Conservation (phyloP, 2,329 filamentous ascomycete genomes). For the Teratosphaeria pseudoeucalypti region DNA sequence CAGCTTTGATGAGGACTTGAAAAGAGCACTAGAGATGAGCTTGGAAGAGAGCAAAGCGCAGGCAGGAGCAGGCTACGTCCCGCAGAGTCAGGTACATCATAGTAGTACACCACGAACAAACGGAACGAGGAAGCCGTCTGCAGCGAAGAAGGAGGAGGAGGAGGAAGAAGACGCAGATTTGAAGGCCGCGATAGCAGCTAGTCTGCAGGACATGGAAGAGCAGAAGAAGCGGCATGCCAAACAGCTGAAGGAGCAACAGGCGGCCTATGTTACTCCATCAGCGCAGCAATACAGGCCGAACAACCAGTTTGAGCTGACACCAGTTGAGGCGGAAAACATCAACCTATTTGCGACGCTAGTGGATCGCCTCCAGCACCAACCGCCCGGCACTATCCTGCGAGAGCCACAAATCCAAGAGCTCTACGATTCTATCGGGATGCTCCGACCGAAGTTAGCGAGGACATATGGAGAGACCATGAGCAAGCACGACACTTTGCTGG, state of each 20-base stretch:
- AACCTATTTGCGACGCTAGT: conserved; percentile 91
- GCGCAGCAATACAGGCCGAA: conserved; percentile 53
- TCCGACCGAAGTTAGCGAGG: conserved; percentile 84
- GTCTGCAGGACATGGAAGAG: conserved; percentile 92
- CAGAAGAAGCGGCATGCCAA: conserved; percentile 87
- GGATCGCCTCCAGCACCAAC: conserved; percentile 87
- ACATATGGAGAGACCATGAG: conserved; percentile 99
- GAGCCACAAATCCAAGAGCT: conserved; percentile 97
- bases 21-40: conserved; percentile 90
- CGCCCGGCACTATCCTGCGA: conserved; percentile 87
- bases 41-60: conserved; percentile 80
- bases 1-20: conserved; percentile 88
- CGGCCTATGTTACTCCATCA: conserved; percentile 37
- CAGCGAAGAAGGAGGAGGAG: conserved; percentile 26
- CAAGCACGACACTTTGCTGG: conserved; percentile 92
- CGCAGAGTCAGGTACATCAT: conserved; percentile 36
- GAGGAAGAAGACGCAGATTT: conserved; percentile 90
- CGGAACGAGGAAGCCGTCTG: conserved; percentile 16
- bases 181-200: conserved; percentile 90
- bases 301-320: conserved; percentile 88
- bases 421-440: conserved; percentile 90
- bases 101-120: conserved; percentile 21
- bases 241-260: conserved; percentile 62
- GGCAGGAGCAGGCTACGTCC: conserved; percentile 58
- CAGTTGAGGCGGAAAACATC: conserved; percentile 93